phyloP scores from a whole-genome alignment of 1,284 basidiomycete genomes.

The Neolentinus lepideus region DNA sequence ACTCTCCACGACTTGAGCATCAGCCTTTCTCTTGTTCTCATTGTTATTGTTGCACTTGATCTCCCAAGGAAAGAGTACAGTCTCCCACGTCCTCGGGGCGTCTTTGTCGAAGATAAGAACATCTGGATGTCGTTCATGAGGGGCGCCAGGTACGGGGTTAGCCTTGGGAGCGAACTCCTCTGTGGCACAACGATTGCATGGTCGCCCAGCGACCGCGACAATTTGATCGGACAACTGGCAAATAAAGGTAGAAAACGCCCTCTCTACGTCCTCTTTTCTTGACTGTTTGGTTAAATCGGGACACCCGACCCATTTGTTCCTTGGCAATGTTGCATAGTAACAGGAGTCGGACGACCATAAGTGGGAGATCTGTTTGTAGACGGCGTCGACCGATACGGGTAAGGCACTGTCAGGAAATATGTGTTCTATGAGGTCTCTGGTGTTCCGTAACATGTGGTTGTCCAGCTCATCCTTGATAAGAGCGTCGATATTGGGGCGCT shows the following conservation, averaged over 20 bases:
- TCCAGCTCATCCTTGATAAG: too few species aligned
- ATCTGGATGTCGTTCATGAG: not conserved
- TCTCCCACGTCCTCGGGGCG: not conserved
- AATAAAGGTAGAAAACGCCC: not conserved
- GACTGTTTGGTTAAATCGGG: not conserved
- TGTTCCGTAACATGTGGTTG: not conserved
- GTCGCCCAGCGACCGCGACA: not conserved
- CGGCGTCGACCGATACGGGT: not conserved
- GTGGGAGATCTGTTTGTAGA: not conserved
- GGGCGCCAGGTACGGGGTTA: not conserved
- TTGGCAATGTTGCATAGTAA: too few species aligned
- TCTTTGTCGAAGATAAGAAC: not conserved
- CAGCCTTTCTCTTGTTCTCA: not conserved
- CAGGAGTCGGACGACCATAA: not conserved
- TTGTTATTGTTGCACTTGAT: not conserved
- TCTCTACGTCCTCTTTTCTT: not conserved
- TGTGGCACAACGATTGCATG: not conserved
- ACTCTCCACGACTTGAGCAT: not conserved
- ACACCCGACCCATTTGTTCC: not conserved
- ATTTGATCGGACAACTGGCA: not conserved
- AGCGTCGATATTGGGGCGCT: too few species aligned
- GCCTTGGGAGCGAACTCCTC: not conserved
- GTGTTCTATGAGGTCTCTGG: not conserved
- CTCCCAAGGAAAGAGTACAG: not conserved
- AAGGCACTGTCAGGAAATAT: not conserved